A percentile compares a stretch with the other conserved stretches of the same genome.
Conservation (phyloP, 257 asterid species). For the Solanum pinnatisectum region DNA sequence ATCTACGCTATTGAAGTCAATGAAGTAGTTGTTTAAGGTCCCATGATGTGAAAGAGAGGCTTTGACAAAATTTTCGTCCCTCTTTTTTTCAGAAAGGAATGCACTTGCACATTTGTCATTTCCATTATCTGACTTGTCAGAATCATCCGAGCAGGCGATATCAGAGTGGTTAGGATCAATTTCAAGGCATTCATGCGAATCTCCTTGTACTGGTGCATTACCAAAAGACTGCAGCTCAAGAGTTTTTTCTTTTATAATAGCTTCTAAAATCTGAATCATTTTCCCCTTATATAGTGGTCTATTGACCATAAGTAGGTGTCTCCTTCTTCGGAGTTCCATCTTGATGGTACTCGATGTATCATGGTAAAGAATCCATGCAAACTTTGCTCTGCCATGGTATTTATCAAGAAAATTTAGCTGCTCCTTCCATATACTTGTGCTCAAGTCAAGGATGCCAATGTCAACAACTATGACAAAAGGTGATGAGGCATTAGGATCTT, state of each 20-base stretch:
- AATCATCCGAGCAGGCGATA: slow-evolving; percentile 52
- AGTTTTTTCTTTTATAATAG: slow-evolving; percentile 30
- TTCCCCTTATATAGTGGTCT: slow-evolving; percentile 73
- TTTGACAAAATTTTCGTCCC: slow-evolving; percentile 3
- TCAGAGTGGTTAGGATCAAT: slow-evolving; percentile 43
- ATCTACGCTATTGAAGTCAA: slow-evolving; percentile 11
- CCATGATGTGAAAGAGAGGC: slow-evolving; percentile 5
- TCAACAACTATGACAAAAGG: slow-evolving; percentile 46
- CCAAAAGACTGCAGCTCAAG: slow-evolving; percentile 19
- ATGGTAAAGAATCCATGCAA: slow-evolving; percentile 73
- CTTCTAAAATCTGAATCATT: slow-evolving; percentile 58
- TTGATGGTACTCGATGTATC: slow-evolving; percentile 55
- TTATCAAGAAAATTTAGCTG: slow-evolving; percentile 64
- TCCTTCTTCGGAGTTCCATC: slow-evolving; percentile 57
- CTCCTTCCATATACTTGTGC: slow-evolving; percentile 67
- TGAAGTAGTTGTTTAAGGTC: slow-evolving; percentile 3
- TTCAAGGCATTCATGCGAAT: slow-evolving; percentile 44
- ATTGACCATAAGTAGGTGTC: slow-evolving; percentile 63
- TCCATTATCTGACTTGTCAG: slow-evolving; percentile 43
- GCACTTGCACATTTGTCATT: slow-evolving; percentile 4
- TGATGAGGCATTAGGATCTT: slow-evolving; percentile 4
- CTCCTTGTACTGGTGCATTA: slow-evolving; percentile 19
- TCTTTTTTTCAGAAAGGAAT: slow-evolving; percentile 2
- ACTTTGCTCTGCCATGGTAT: slow-evolving; percentile 39
- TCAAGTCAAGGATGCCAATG: slow-evolving; percentile 67